Evolutionary conservation across 805 yeast genomes (phyloP).

Genomic region (Cyberlindnera veronae): DNA sequence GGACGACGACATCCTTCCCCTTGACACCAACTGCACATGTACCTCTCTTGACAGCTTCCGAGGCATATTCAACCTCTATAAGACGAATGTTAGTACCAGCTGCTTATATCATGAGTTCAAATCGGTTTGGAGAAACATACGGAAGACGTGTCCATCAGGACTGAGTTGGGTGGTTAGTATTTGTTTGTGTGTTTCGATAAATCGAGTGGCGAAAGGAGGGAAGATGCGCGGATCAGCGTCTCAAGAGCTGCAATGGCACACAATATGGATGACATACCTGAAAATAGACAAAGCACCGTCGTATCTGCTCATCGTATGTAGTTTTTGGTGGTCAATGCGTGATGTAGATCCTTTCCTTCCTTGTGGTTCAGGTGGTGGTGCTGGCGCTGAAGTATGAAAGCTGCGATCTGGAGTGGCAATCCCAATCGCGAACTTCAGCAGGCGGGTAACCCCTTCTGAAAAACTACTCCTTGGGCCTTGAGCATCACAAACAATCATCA

Average conservation of each 20-base stretch:
- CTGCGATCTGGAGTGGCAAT: no score
- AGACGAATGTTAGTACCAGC: conserved; percentile 6
- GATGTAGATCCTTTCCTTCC: no score
- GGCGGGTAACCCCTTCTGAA: no score
- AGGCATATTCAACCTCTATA: conserved; percentile 89
- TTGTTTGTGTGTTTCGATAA: not conserved
- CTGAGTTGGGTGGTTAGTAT: conserved; percentile 40
- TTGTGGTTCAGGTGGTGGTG: no score
- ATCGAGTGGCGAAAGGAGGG: not conserved
- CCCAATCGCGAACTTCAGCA: no score
- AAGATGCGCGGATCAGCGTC: no score
- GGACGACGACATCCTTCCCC: conserved; percentile 82
- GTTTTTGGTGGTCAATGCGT: not conserved
- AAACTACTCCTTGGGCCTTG: no score
- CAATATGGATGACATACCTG: conserved; percentile 55
- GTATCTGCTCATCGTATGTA: conserved; percentile 87
- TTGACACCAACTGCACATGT: conserved; percentile 98
- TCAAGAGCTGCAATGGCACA: no score
- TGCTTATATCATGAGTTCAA: not conserved
- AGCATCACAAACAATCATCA: no score
- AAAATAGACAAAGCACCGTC: conserved; percentile 97
- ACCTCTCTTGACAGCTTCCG: conserved; percentile 97
- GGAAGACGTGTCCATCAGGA: conserved; percentile 99
- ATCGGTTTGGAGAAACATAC: conserved; percentile 38
- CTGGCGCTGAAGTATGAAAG: no score